Percentiles rank a stretch among this genome's conserved stretches.
Conservation (phyloP, 208 protist genomes). For the Leptomonas pyrrhocoris region DNA sequence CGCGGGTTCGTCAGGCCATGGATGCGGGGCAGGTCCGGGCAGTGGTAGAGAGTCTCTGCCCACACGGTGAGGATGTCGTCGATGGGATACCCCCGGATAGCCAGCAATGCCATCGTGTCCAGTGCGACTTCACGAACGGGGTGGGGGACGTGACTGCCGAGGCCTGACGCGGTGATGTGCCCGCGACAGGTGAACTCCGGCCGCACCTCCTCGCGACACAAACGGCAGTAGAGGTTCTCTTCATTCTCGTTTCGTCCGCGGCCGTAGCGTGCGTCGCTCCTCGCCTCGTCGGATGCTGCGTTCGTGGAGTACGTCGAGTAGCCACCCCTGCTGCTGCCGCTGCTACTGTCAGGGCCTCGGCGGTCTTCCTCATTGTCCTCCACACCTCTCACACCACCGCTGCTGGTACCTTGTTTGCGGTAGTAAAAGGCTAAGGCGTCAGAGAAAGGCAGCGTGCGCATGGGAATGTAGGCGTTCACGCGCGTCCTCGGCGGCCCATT, state of each 20-base stretch:
- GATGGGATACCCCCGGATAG: conserved; percentile 74
- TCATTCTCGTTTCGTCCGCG: not conserved
- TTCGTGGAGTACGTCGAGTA: not conserved
- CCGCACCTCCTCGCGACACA: conserved; percentile 71
- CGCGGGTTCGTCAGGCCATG: conserved; percentile 36
- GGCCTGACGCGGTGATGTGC: conserved; percentile 49
- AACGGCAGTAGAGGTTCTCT: conserved; percentile 38
- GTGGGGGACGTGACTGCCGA: conserved; percentile 59
- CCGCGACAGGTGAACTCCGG: conserved; percentile 12
- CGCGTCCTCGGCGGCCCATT: conserved; percentile 51
- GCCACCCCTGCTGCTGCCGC: not conserved
- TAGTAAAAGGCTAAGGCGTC: conserved; percentile 5
- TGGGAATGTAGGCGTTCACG: conserved; percentile 19
- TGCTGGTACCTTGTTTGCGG: not conserved
- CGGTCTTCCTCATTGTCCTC: not conserved
- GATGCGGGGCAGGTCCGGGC: conserved; percentile 58
- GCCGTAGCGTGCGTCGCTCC: not conserved
- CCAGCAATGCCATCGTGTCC: conserved; percentile 63
- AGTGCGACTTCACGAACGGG: conserved; percentile 69
- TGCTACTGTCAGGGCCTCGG: not conserved
- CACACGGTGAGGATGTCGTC: conserved; percentile 71
- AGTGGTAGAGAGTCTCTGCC: conserved; percentile 60
- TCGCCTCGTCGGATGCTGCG: not conserved
- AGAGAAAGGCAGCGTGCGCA: conserved; percentile 15
- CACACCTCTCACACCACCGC: not conserved